Evolutionary conservation across 805 yeast genomes (phyloP), one percentile per base, ranked within the genome.

Genomic region (Yarrowia sp.): DNA sequence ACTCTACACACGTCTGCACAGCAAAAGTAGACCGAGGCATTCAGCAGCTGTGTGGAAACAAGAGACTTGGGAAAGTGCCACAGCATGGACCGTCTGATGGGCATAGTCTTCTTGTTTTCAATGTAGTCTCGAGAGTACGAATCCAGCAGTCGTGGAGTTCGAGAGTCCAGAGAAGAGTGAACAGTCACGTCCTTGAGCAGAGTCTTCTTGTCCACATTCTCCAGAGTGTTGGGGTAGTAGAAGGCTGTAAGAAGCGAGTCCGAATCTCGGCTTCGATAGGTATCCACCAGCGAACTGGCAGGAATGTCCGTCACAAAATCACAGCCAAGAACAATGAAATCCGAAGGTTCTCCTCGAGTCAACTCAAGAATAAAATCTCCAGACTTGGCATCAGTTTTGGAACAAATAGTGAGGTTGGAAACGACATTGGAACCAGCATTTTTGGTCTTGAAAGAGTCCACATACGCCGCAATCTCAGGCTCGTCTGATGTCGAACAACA

Each of bases 231-330:
- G 67, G 82, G 79, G 78, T 92, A 92, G 73, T 85, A 85, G n/a
- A 90, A 84, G 38, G 89, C 81, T 4, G 75, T 68, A 77, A 91
- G 80, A 8, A 96, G 95, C 67, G 89, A 90, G 30, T 79, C 77
- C 43, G 83, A 87, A 22, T 83, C 84, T 70, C 86, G 85, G 68
- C 86, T 86, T 71, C 97, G 81, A 74, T 87, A 92, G 59, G 88
- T 89, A 72, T 93, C 96, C 49, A 92, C 85, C 33, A 95, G 80
- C 19, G 88, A 87, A 71, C 90, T 93, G 11, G 98, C 97, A 3
- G 97, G 96, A 40, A 93, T 79, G 73, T 92, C 93, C 1, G 98
- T 92, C 63, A 96, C 80, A 73, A 95, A 90, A 75, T 96, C 99
- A 77, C 98, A 93, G 8, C 98, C 98, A 64, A 95, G 77, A 33